Conservation (phyloP, 441 rosid species). For the Arabidopsis lyrata region DNA sequence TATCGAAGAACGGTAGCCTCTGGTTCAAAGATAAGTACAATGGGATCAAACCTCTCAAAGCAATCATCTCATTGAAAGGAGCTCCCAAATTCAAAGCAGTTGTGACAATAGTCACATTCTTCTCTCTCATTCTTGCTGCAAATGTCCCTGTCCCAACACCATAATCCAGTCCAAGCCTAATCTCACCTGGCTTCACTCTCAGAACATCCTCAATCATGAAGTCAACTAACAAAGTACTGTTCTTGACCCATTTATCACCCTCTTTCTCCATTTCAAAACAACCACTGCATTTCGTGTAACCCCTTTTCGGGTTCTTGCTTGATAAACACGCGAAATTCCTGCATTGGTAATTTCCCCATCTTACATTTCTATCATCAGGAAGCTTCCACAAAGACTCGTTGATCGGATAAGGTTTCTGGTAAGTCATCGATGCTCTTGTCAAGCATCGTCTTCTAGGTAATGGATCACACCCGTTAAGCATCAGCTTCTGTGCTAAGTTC, state of each 20-base stretch:
- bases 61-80: conserved; percentile 84
- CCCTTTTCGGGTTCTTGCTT: conserved; percentile 70
- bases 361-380: conserved; percentile 81
- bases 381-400: conserved; percentile 83
- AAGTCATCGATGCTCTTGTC: conserved; percentile 82
- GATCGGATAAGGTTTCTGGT: conserved; percentile 75
- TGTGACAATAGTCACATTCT: conserved; percentile 74
- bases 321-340: conserved; percentile 73
- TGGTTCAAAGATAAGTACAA: conserved; percentile 77
- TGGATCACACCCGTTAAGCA: conserved; percentile 81
- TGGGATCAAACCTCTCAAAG: conserved; percentile 80
- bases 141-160: conserved; percentile 86
- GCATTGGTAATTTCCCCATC: conserved; percentile 86
- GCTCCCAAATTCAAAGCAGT: conserved; percentile 87
- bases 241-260: conserved; percentile 69
- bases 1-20: conserved; percentile 85
- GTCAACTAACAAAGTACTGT: conserved; percentile 55
- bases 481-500: conserved; percentile 79
- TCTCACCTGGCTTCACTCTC: conserved; percentile 65
- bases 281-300: conserved; percentile 74
- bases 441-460: conserved; percentile 83
- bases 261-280: conserved; percentile 96
- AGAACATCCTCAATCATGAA: conserved; percentile 68
- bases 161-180: conserved; percentile 71
- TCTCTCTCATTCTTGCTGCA: conserved; percentile 88